These are phyloP conservation scores for Malus sieversii DNA, from an alignment of 306 rosid species.

Conservation along the genomic window DNA sequence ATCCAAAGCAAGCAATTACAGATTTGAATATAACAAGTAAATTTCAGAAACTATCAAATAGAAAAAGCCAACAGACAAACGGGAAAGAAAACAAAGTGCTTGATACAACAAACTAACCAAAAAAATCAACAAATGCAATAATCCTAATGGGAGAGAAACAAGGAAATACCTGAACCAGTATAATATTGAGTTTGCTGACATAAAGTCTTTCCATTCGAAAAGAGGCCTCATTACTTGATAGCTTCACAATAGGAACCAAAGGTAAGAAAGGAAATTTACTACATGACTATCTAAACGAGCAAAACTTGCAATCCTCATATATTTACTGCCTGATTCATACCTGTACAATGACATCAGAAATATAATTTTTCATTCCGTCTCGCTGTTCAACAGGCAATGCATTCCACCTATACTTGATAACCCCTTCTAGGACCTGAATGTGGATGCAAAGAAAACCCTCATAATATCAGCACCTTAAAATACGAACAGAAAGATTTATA, in stretches of 20 bases:
- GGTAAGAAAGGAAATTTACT: slow-evolving; percentile 1
- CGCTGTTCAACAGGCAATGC: slow-evolving; percentile 95
- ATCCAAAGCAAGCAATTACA: not conserved
- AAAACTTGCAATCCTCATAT: not conserved
- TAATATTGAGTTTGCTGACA: slow-evolving; percentile 95
- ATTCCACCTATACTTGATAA: slow-evolving; percentile 96
- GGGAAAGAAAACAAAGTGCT: not conserved
- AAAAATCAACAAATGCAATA: not conserved
- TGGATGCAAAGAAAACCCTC: not conserved
- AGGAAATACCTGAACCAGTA: slow-evolving; percentile 81
- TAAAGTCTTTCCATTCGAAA: slow-evolving; percentile 84
- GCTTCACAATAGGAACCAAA: slow-evolving; percentile 35
- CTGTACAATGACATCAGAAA: slow-evolving; percentile 95
- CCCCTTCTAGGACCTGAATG: slow-evolving; percentile 90
- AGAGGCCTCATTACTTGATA: slow-evolving; percentile 81
- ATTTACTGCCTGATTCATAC: slow-evolving; percentile 21
- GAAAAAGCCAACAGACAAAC: not conserved
- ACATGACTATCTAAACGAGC: not conserved
- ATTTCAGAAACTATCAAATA: not conserved
- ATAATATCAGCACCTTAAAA: not conserved
- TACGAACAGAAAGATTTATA: not conserved
- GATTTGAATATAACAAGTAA: not conserved
- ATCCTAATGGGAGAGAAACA: not conserved
- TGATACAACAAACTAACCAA: not conserved
- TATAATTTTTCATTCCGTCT: slow-evolving; percentile 98